A percentile compares a stretch with the other conserved stretches of the same genome.
Conservation (phyloP, 2,329 filamentous ascomycete species). For the Colletotrichum somersetense region DNA sequence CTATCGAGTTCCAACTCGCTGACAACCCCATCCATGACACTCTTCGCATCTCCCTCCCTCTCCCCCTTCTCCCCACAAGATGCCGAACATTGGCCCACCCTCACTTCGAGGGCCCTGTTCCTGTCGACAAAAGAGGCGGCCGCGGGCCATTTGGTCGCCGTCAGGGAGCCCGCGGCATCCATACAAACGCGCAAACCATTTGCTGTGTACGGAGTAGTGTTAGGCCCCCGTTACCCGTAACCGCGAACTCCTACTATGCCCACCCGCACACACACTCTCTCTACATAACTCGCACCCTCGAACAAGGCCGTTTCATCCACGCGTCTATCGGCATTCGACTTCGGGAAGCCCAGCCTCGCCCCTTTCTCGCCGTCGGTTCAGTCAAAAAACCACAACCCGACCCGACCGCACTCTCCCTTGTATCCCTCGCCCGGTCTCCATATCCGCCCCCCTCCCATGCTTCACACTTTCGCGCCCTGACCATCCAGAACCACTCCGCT, state of each 20-base stretch:
- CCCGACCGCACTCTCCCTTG: neutral
- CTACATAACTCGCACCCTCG: constrained; percentile 3
- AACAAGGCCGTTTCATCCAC: constrained; percentile 35
- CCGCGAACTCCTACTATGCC: neutral
- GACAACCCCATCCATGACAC: neutral
- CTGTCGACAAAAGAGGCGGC: too few relatives aligned
- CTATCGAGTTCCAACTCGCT: neutral
- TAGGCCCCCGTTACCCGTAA: neutral
- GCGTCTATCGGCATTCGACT: constrained; percentile 32
- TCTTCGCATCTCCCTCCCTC: too few relatives aligned
- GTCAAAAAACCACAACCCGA: neutral
- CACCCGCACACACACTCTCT: neutral
- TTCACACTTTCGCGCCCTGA: neutral
- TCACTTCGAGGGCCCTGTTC: neutral
- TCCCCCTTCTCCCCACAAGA: neutral
- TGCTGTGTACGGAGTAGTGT: too few relatives aligned
- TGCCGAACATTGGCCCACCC: neutral
- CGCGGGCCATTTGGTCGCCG: too few relatives aligned
- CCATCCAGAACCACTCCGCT: neutral
- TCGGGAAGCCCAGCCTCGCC: constrained; percentile 23
- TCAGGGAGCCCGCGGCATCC: too few relatives aligned
- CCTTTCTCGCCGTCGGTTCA: too few relatives aligned
- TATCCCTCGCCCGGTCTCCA: neutral
- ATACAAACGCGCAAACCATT: too few relatives aligned
- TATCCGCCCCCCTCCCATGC: neutral